Conservation (phyloP, 2,329 filamentous ascomycete species). For the Fusarium avenaceum region DNA sequence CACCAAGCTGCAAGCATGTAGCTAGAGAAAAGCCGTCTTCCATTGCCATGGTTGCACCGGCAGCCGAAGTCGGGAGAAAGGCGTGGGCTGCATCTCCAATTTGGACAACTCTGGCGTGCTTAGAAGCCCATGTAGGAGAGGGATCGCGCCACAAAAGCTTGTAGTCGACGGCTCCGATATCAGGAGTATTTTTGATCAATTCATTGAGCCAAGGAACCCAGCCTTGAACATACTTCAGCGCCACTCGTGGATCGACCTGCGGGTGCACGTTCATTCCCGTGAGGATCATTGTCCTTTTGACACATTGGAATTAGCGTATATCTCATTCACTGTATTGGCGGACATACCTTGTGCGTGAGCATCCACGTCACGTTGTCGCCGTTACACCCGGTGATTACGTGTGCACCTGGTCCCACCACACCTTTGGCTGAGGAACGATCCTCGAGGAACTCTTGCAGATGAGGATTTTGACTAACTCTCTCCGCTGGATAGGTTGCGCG, state of each 20-base stretch:
- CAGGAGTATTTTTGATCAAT: neutral
- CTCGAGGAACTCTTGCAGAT: neutral
- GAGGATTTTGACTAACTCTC: neutral
- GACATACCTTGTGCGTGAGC: too few relatives aligned
- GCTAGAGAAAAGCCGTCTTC: too few relatives aligned
- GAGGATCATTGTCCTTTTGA: too few relatives aligned
- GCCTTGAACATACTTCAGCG: neutral
- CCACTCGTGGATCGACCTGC: neutral
- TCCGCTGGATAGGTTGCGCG: neutral
- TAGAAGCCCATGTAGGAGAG: neutral
- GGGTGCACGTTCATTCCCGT: neutral
- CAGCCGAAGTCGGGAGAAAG: too few relatives aligned
- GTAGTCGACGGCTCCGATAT: neutral
- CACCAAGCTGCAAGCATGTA: too few relatives aligned
- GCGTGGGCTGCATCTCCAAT: constrained; percentile 56
- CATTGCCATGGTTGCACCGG: too few relatives aligned
- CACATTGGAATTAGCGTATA: neutral
- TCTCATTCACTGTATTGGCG: neutral
- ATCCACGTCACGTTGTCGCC: too few relatives aligned
- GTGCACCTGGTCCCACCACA: neutral
- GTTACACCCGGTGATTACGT: too few relatives aligned
- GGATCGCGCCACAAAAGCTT: constrained; percentile 7
- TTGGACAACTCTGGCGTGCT: constrained; percentile 51
- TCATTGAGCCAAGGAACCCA: neutral
- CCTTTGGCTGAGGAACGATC: neutral